Evolutionary conservation across 2,329 filamentous ascomycete species (phyloP).

Genomic region (Grosmannia serpens): DNA sequence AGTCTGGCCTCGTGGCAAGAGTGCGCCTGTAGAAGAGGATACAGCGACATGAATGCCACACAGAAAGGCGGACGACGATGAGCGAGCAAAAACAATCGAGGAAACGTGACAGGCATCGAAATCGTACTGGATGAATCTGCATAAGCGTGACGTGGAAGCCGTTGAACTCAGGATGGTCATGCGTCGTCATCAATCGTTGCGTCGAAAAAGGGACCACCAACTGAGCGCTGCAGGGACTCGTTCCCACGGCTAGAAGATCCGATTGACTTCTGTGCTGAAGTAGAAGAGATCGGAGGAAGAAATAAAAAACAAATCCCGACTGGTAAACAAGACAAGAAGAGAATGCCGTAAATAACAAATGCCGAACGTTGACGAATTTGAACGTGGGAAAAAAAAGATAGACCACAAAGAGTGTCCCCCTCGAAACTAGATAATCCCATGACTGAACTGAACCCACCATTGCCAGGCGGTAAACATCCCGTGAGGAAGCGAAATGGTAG

Average conservation of each 20-base stretch:
- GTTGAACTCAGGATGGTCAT: constrained; percentile 3
- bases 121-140: constrained; percentile 1
- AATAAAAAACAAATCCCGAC: neutral
- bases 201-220: constrained; percentile 2
- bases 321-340: neutral
- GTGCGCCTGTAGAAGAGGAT: neutral
- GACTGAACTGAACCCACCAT: neutral
- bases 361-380: neutral
- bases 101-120: neutral
- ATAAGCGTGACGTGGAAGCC: neutral
- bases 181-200: constrained; percentile 5
- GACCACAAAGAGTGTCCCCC: neutral
- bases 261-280: neutral
- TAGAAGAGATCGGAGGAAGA: neutral
- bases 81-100: neutral
- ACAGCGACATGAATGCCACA: neutral
- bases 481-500: constrained; percentile 1
- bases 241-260: neutral
- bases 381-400: neutral
- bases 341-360: neutral
- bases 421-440: neutral
- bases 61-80: neutral
- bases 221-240: neutral
- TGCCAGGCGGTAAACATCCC: neutral
- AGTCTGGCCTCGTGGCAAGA: neutral